Base-by-base conservation (phyloP, 2,329 filamentous ascomycete genomes). In the Aspergillus luchuensis region DNA sequence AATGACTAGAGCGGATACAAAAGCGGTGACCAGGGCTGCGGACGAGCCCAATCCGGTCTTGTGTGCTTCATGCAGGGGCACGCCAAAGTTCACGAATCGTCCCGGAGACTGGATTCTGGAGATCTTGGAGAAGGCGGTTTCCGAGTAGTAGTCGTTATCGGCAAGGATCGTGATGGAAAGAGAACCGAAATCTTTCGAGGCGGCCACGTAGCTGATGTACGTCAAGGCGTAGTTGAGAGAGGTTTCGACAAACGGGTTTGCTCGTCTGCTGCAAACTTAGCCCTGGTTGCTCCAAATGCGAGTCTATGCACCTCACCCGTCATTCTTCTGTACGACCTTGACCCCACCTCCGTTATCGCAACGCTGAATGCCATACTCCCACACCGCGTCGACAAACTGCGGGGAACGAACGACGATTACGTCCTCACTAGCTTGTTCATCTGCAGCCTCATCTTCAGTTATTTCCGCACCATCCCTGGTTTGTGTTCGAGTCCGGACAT, bases 41-140 rank as follows among this genome's bases (percentile, higher is more conserved):
- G 93, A 97, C 10, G 93, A 97, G 60, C 95, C 95, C 30, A 99
- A 86, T 2, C 95, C 95, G 0, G 95, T 99, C 81, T 99, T 99
- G 83, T 97, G 90, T 15, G 94, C 93, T 64, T 88, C 84, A 60
- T 83, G 80, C 38, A 99, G 85, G 5, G 88, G 85, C 15, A 94
- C 88, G 47, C 85, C 84, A 78, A 97, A 97, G 73, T 89, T 85
- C 64, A 87, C 84, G 80, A 98, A 98, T 63, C 87, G 67, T 69
- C 77, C 60, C 66, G 69, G 72, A 60, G 68, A 71, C 23, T 59
- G 59, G 19, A 54, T 43, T 11, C 71, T 74, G 60, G 71, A 66
- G 13, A 66, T 66, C 50, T 70, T 75, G 58, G 75, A 73, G 17
- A 81, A 73, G 25, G 80, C 74, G 2, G 88, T 83, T 61, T 89